Evolutionary conservation across 2,329 filamentous ascomycete genomes (phyloP), one percentile per base, ranked within the genome.

Genomic region (Colletotrichum musicola): DNA sequence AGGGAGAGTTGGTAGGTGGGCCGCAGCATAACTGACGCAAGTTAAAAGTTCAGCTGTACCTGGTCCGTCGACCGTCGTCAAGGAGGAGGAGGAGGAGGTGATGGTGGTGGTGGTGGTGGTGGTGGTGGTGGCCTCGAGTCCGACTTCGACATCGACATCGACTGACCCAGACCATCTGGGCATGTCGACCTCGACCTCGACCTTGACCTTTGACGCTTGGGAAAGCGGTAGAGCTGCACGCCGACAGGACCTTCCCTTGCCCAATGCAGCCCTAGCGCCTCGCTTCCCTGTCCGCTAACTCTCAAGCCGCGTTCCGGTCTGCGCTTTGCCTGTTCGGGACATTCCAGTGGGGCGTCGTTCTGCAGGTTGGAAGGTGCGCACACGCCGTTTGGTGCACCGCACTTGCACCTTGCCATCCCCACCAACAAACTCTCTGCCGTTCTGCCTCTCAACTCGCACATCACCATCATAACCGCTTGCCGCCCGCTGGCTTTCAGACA

Each of bases 191-290:
- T 20, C 18, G 51, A 49, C 40, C 63, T 40, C 27, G 22, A 35
- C 13, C 30, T 60, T 14, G 51, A n/a, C 38, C 50, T 38, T 57
- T 27, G 56, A 38, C 35, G 42, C 58, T 47, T 49, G 50, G 25
- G 42, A 38, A 30, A 14, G 30, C 44, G 61, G 35, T 42, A 59
- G 54, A 51, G 30, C 22, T 64, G 50, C 51, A 54, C 49, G 14
- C 20, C 59, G 38, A 57, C 64, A 67, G 38, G 47, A 40, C 53
- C 53, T 53, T 50, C 46, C 64, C 27, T 58, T 67, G 44, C 64
- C 51, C 59, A 63, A 64, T 40, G 59, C 64, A 64, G 64, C 53
- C 59, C 53, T 64, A 64, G 59, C 46, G 35, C 27, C 59, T 66
- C 35, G 42, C 57, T 63, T 42, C 59, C 42, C 14, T 44, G 49